These are phyloP conservation scores for Colletotrichum graminicola DNA, from an alignment of 2,329 filamentous ascomycete species.

Conservation along the genomic window DNA sequence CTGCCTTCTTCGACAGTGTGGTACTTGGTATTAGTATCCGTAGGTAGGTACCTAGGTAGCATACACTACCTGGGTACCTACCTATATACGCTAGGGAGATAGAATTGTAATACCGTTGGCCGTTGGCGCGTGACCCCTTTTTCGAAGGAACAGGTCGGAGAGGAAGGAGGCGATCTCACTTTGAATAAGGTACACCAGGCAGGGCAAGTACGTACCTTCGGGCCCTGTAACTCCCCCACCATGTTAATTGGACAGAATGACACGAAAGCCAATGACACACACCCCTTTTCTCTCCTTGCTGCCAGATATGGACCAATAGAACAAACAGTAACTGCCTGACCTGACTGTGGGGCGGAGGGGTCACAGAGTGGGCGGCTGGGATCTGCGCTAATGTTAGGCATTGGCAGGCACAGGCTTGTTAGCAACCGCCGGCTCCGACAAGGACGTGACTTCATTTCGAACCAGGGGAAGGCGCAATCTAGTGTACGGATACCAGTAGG, in stretches of 20 bases:
- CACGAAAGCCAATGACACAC: constrained; percentile 5
- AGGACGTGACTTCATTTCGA: constrained; percentile 1
- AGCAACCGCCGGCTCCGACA: constrained; percentile 30
- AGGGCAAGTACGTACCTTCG: background rate
- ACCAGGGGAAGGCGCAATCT: background rate
- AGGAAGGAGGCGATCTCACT: constrained; percentile 26
- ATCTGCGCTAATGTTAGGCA: constrained; percentile 40
- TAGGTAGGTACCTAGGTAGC: too few relatives aligned
- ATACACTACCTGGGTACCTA: too few relatives aligned
- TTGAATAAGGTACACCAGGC: background rate
- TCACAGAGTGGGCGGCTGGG: constrained; percentile 19
- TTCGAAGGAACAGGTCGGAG: constrained; percentile 4
- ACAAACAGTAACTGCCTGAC: too few relatives aligned
- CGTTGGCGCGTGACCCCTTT: constrained; percentile 6
- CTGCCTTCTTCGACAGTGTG: background rate
- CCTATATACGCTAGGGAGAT: background rate
- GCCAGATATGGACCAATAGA: constrained; percentile 8
- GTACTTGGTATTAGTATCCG: background rate
- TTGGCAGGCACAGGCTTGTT: constrained; percentile 3
- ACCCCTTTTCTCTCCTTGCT: background rate
- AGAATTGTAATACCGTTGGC: constrained; percentile 6
- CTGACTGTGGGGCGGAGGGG: background rate
- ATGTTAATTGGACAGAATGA: background rate
- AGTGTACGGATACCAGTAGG: too few relatives aligned
- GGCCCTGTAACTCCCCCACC: background rate